Conservation (phyloP, 139 green algal species). For the Edaphochlamys debaryana region DNA sequence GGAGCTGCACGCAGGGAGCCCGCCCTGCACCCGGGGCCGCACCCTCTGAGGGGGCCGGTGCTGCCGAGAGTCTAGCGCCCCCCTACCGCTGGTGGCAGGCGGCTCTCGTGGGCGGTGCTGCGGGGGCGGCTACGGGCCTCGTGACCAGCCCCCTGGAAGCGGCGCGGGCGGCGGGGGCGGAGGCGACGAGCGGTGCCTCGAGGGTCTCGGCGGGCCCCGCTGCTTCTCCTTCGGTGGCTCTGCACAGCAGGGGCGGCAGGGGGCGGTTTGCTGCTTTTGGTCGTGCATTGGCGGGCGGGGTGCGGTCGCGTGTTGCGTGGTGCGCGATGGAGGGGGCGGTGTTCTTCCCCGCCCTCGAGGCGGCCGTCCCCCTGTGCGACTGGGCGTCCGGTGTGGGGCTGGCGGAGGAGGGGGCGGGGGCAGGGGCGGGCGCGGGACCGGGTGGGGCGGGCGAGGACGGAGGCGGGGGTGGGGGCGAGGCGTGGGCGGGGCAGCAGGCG, state of each 20-base stretch:
- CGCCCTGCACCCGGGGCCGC: neutral
- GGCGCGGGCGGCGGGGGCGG: neutral
- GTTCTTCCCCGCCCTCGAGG: constrained; percentile 3
- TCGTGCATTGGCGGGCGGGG: neutral
- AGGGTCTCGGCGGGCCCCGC: neutral
- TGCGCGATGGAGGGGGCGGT: neutral
- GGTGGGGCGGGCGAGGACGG: neutral
- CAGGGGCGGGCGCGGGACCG: too few species aligned
- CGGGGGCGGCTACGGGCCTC: neutral
- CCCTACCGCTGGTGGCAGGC: neutral
- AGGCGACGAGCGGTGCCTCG: neutral
- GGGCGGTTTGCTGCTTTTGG: too few species aligned
- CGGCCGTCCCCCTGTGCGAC: neutral
- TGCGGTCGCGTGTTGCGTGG: neutral
- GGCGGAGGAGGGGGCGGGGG: too few species aligned
- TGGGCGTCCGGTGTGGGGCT: neutral
- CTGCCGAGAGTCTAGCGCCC: too few species aligned
- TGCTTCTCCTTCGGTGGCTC: too few species aligned
- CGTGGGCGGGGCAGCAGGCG: neutral
- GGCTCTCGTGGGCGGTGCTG: neutral
- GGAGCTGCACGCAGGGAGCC: neutral
- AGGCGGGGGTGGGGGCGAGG: neutral
- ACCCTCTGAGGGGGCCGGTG: too few species aligned
- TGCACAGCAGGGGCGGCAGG: too few species aligned
- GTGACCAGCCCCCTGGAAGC: neutral